phyloP scores from a whole-genome alignment of 208 protist genomes.

The Leishmania aethiopica region DNA sequence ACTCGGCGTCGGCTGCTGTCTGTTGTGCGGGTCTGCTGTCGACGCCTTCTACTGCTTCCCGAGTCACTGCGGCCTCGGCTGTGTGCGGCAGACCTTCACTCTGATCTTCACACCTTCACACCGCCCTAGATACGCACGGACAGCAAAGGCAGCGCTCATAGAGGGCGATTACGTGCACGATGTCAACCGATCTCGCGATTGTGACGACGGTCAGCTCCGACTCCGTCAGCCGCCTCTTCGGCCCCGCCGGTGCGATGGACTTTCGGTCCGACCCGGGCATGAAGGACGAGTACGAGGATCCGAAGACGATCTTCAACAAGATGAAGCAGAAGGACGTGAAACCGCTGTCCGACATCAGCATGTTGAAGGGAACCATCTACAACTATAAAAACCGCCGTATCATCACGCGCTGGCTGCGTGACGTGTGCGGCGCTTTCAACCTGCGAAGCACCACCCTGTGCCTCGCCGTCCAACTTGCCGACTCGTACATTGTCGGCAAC shows the following conservation, averaged over 20 bases:
- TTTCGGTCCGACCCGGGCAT: constrained; percentile 73
- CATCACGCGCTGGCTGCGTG: constrained; percentile 82
- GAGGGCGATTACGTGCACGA: neutral
- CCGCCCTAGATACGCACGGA: neutral
- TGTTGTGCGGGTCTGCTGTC: neutral
- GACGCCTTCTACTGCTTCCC: neutral
- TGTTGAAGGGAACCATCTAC: constrained; percentile 82
- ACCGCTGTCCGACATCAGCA: constrained; percentile 65
- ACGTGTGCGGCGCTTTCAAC: constrained; percentile 77
- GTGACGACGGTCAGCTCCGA: constrained; percentile 76
- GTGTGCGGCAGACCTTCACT: neutral
- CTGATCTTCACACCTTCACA: neutral
- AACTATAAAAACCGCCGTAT: constrained; percentile 84
- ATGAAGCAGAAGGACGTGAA: constrained; percentile 73
- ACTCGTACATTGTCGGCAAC: constrained; percentile 67
- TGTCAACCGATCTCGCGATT: constrained; percentile 34
- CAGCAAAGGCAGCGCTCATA: neutral
- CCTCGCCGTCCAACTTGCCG: constrained; percentile 81
- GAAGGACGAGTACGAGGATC: constrained; percentile 52
- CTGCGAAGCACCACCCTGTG: constrained; percentile 84
- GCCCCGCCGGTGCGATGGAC: constrained; percentile 63
- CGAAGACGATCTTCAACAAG: constrained; percentile 59
- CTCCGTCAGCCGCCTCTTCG: constrained; percentile 69
- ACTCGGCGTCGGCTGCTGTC: neutral
- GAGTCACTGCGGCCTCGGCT: neutral